Base-by-base conservation (phyloP, 306 rosid genomes). In the Vicia villosa region DNA sequence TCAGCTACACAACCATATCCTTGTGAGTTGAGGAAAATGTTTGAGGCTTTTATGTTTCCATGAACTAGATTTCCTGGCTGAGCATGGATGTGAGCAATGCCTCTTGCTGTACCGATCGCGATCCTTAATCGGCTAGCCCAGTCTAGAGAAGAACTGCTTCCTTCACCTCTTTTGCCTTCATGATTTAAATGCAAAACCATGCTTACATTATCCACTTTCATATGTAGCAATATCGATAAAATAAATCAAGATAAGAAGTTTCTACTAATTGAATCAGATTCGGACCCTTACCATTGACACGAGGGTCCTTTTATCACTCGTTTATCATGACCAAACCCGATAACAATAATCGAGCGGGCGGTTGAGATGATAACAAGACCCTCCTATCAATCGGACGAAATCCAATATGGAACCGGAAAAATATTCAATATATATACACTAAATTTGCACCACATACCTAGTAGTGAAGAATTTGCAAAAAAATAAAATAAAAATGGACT, bases 31-130 rank as follows among this genome's bases (percentile, higher is more conserved):
- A 90, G 79, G 94, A 93, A 90, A 43, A 83, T 77, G 83, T 93
- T 93, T 13, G 96, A 85, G 75, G 97, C 94, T 78, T 84, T 90
- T 68, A 93, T 52, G 89, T 93, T 88, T 73, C 98, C 98, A 72
- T 93, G 97, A 58, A 80, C 86, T 11, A 91, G 87, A 73, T 88
- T 90, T 71, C 87, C 87, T 20, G 56, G 74, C 62, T 82, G 86
- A 15, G 81, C 36, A 66, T 93, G 98, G 74, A 93, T 79, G 79
- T 82, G 79, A 78, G 90, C 87, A 20, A 93, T 89, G 59, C 96
- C 98, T 86, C 94, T 87, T 1, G 98, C 94, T 13, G 90, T 85
- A 46, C 98, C 98, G 5, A 86, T 59, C 17, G 89, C 87, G 20
- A 90, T 88, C 74, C 78, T 85, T 62, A 93, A 81, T 40, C 98